Evolutionary conservation across 108 stramenopile genomes (phyloP), one percentile per base, ranked within the genome.

Genomic region (Discostella pseudostelligera): DNA sequence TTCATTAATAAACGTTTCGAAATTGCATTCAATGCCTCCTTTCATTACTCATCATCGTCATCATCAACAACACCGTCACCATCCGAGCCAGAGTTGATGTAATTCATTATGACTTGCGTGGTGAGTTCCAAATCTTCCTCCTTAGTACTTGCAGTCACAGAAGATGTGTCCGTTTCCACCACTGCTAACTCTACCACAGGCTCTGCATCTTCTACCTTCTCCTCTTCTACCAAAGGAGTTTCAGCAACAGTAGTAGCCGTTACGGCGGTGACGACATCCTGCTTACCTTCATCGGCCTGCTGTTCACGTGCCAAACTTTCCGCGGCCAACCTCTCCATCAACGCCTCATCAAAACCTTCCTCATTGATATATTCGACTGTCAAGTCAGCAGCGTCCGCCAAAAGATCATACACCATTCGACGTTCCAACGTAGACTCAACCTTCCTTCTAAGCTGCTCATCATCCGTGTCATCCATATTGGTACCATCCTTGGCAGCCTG

Each of bases 371-470:
- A 91, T 64, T 86, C 78, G 3, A 90, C 87, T 13, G 87, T 79
- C 53, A 94, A 77, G 13, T 87, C 70, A 8, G 93, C 80, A 14
- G 83, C 76, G 46, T 91, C 87, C 13, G 89, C 89, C 75, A 94
- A 75, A 39, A 88, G 83, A 59, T 90, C 90, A 70, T 86, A 84
- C 8, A 94, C 93, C 59, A 81, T 70, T 14, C 88, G 82, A 36
- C 88, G 80, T 63, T 81, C 76, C 54, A 94, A 80, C 8, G 93
- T 91, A 4, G 85, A 73, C 62, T 89, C 90, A 6, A 94, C 85
- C 67, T 87, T 85, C 35, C 59, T 62, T 49, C 90, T 80, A 55
- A 89, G 81, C 68, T 68, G 56, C 37, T 80, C 73, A 47, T 94
- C 88, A 43, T 91, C 93, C 44, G 86, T 71, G 43, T 86, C 86